These are phyloP conservation scores for Yamadazyma conglobata DNA, from an alignment of 1,139 yeast genomes.

Conservation along the genomic window DNA sequence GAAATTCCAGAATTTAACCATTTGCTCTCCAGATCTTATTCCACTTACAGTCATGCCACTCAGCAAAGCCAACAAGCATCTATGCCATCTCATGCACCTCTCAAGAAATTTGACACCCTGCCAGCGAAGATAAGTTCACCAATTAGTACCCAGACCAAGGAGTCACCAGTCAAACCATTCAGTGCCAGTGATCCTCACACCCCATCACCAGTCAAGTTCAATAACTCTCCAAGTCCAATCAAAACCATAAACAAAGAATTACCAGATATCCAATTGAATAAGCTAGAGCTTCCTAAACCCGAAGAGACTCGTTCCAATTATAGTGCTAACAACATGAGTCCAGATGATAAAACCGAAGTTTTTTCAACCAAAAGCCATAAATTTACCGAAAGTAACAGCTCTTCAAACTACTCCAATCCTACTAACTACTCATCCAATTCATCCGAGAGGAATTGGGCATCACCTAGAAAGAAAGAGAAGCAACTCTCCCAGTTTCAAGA, in stretches of 20 bases:
- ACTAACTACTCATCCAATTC: slow-evolving; percentile 35
- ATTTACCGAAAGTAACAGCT: slow-evolving; percentile 26
- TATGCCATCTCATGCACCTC: not conserved
- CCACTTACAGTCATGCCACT: slow-evolving; percentile 23
- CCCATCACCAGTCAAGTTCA: slow-evolving; percentile 4
- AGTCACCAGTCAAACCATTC: not conserved
- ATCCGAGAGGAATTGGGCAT: slow-evolving; percentile 49
- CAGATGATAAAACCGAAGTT: slow-evolving; percentile 35
- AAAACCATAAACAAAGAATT: slow-evolving; percentile 2
- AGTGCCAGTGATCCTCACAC: slow-evolving; percentile 1
- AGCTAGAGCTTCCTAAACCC: slow-evolving; percentile 14
- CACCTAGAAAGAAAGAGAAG: slow-evolving; percentile 43
- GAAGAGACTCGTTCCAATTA: slow-evolving; percentile 19
- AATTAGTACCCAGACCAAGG: not conserved
- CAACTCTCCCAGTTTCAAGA: slow-evolving; percentile 38
- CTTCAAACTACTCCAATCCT: slow-evolving; percentile 48
- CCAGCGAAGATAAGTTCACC: too few relatives aligned
- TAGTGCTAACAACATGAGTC: slow-evolving; percentile 19
- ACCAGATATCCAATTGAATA: slow-evolving; percentile 2
- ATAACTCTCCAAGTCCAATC: slow-evolving; percentile 1
- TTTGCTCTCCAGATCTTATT: slow-evolving; percentile 33
- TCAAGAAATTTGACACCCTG: too few relatives aligned
- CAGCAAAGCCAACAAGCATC: slow-evolving; percentile 6
- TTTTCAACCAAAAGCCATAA: slow-evolving; percentile 24
- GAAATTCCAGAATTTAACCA: slow-evolving; percentile 35